Percentiles rank a stretch among this genome's conserved stretches.
These are phyloP conservation scores for Scutellaria baicalensis DNA, from an alignment of 257 asterid genomes.

Conservation along the genomic window DNA sequence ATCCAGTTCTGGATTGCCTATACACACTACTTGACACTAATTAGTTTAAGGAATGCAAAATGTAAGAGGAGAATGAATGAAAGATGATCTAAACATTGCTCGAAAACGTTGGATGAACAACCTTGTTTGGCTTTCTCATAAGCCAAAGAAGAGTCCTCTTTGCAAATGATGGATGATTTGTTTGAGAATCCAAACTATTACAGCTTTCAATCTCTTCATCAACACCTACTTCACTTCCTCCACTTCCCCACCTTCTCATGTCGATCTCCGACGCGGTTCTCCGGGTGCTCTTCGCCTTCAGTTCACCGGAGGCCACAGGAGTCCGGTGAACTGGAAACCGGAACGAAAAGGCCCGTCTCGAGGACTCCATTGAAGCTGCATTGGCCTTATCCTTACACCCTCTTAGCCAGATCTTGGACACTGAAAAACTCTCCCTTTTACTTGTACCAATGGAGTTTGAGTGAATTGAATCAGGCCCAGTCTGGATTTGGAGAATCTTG, in stretches of 20 bases:
- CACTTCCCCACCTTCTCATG: conserved; percentile 46
- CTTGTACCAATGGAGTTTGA: conserved; percentile 32
- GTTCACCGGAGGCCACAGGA: conserved; percentile 13
- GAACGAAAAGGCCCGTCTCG: conserved; percentile 65
- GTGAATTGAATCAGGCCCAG: not conserved
- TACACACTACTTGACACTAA: not conserved
- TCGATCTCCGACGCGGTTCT: conserved; percentile 51
- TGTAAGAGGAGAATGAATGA: not conserved
- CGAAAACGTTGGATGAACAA: conserved; percentile 50
- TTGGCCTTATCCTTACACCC: conserved; percentile 35
- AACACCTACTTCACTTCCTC: conserved; percentile 34
- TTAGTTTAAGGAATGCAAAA: not conserved
- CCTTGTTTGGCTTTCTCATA: conserved; percentile 76
- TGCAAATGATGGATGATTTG: conserved; percentile 57
- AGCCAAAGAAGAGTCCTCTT: conserved; percentile 80
- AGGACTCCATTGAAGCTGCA: conserved; percentile 14
- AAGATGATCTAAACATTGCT: conserved; percentile 37
- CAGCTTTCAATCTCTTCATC: conserved; percentile 54
- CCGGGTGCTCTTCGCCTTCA: conserved; percentile 31
- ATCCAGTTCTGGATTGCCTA: not conserved
- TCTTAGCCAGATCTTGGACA: conserved; percentile 69
- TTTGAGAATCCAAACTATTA: conserved; percentile 54
- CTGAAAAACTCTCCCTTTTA: conserved; percentile 64
- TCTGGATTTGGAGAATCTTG: conserved; percentile 6
- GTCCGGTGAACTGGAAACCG: conserved; percentile 36